These are phyloP conservation scores for Pestalotiopsis sp. DNA, from an alignment of 2,329 filamentous ascomycete species.

Conservation along the genomic window DNA sequence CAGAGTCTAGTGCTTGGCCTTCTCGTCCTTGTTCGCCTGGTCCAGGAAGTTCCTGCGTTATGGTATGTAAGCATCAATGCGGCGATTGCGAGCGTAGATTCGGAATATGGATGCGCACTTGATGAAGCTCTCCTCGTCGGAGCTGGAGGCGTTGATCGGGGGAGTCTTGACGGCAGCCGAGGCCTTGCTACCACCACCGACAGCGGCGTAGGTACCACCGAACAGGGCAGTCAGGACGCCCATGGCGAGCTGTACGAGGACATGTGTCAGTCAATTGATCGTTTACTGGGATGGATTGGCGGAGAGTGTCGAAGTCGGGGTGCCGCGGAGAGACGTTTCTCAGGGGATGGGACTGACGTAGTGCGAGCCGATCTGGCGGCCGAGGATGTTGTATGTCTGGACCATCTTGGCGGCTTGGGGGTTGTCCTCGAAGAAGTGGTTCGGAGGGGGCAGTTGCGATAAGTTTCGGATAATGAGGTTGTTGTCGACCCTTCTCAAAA, in stretches of 20 bases:
- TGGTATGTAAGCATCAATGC: constrained; percentile 18
- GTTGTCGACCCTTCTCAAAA: constrained; percentile 24
- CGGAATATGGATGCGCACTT: constrained; percentile 48
- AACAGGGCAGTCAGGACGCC: constrained; percentile 55
- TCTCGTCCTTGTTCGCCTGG: constrained; percentile 42
- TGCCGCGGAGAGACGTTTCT: background rate
- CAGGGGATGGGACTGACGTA: constrained; percentile 48
- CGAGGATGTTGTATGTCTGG: constrained; percentile 57
- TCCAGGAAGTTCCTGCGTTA: constrained; percentile 49
- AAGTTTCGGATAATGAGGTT: constrained; percentile 16
- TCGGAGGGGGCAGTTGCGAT: constrained; percentile 19
- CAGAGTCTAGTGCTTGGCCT: constrained; percentile 42
- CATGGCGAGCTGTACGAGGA: constrained; percentile 54
- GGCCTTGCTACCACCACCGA: constrained; percentile 48
- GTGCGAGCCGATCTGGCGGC: constrained; percentile 63
- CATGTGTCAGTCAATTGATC: constrained; percentile 14
- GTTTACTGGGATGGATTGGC: constrained; percentile 7
- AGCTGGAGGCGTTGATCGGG: constrained; percentile 63
- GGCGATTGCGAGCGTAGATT: constrained; percentile 19
- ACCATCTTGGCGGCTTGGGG: constrained; percentile 45
- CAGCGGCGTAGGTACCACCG: constrained; percentile 47
- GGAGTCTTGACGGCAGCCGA: constrained; percentile 44
- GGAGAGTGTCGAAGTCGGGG: background rate
- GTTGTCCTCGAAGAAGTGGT: constrained; percentile 22
- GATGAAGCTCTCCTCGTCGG: constrained; percentile 68